These are phyloP conservation scores for Barnettozyma californica DNA, from an alignment of 805 yeast species.

Conservation along the genomic window DNA sequence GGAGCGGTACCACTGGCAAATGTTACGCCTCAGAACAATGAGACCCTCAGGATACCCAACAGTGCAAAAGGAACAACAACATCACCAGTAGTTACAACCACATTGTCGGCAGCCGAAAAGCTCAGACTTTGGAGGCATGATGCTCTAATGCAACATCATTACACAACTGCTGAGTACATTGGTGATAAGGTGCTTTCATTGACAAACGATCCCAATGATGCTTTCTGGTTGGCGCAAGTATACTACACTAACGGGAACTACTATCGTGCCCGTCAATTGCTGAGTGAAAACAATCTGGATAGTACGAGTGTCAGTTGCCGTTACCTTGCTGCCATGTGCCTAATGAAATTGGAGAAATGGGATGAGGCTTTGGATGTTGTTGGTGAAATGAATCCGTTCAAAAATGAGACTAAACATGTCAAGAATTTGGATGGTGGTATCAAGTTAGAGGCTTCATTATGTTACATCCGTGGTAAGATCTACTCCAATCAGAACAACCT, in stretches of 20 bases:
- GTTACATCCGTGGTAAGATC: slow-evolving; percentile 77
- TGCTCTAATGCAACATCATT: slow-evolving; percentile 88
- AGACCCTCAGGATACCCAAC: neutral
- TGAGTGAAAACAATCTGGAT: slow-evolving; percentile 51
- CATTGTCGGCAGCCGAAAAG: slow-evolving; percentile 69
- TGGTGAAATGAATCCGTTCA: slow-evolving; percentile 78
- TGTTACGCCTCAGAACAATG: slow-evolving; percentile 5
- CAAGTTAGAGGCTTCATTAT: slow-evolving; percentile 80
- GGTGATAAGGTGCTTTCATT: slow-evolving; percentile 86
- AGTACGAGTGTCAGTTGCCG: slow-evolving; percentile 65
- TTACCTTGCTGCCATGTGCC: slow-evolving; percentile 71
- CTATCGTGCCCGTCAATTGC: slow-evolving; percentile 69
- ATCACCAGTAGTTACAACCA: neutral
- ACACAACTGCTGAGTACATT: slow-evolving; percentile 80
- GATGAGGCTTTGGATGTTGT: slow-evolving; percentile 86
- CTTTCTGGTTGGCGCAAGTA: slow-evolving; percentile 94
- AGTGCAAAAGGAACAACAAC: neutral
- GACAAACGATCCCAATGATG: slow-evolving; percentile 86
- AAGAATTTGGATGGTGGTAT: slow-evolving; percentile 74
- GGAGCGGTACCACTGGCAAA: slow-evolving; percentile 26
- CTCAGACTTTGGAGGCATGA: slow-evolving; percentile 90
- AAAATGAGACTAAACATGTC: slow-evolving; percentile 31
- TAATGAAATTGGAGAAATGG: slow-evolving; percentile 66
- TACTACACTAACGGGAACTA: slow-evolving; percentile 72
- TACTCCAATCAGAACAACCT: slow-evolving; percentile 79